phyloP scores from a whole-genome alignment of 2,329 filamentous ascomycete genomes.

The Chaetomiaceae sp. region DNA sequence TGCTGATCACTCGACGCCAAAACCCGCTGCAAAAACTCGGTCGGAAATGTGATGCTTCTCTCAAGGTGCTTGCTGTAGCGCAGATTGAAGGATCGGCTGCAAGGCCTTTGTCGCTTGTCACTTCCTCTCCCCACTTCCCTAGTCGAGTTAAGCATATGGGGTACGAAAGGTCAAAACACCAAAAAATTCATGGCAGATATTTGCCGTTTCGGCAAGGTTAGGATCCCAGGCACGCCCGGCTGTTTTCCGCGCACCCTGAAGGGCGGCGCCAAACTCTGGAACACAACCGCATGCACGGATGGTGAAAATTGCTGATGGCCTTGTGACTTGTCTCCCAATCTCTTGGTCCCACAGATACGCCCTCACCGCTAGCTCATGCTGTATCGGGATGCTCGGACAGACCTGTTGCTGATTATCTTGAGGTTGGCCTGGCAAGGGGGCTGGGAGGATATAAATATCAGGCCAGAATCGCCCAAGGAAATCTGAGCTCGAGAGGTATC shows the following conservation, averaged over 20 bases:
- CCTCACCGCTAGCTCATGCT: constrained; percentile 17
- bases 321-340: constrained; percentile 23
- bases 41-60: neutral
- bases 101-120: too few species aligned
- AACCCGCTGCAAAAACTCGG: neutral
- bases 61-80: neutral
- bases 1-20: constrained; percentile 10
- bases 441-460: constrained; percentile 15
- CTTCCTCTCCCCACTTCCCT: constrained; percentile 13
- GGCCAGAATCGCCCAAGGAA: neutral
- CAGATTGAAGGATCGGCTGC: constrained; percentile 6
- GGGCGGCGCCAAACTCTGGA: constrained; percentile 2
- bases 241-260: constrained; percentile 6
- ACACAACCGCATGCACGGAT: constrained; percentile 6
- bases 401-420: neutral
- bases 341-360: constrained; percentile 21
- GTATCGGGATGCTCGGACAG: constrained; percentile 7
- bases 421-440: neutral
- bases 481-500: neutral
- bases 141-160: constrained; percentile 12
- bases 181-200: neutral
- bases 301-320: constrained; percentile 21
- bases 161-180: constrained; percentile 5
- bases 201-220: constrained; percentile 17
- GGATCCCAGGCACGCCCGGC: neutral